These are phyloP conservation scores for Hypoxylon fuscum DNA, from an alignment of 495 filamentous ascomycete genomes.

Conservation along the genomic window DNA sequence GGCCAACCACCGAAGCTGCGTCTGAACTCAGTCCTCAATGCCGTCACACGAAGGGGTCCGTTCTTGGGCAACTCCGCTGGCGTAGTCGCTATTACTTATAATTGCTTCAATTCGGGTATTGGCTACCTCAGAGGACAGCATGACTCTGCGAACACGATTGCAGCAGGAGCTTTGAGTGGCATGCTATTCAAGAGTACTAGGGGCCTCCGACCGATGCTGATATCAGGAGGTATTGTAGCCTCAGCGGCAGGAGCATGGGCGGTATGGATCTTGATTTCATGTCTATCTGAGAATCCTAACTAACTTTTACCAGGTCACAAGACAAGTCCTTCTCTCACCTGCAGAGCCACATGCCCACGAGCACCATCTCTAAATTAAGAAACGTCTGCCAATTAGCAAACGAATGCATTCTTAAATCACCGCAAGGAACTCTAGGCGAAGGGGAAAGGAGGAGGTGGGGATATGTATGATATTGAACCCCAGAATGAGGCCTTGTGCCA, in stretches of 20 bases:
- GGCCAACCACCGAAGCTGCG: conserved; percentile 87
- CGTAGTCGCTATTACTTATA: conserved; percentile 94
- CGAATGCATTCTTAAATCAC: conserved; percentile 11
- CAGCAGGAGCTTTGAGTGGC: conserved; percentile 84
- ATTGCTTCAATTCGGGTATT: conserved; percentile 90
- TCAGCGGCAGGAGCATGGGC: conserved; percentile 86
- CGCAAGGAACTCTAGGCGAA: too few relatives aligned
- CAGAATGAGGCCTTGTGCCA: conserved; percentile 28
- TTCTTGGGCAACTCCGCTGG: conserved; percentile 96
- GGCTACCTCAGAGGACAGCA: conserved; percentile 89
- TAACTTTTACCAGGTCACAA: conserved; percentile 58
- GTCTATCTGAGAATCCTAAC: conserved; percentile 6
- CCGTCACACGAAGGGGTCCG: conserved; percentile 90
- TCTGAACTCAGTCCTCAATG: conserved; percentile 92
- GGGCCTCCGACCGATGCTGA: conserved; percentile 89
- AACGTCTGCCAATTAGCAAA: conserved; percentile 4
- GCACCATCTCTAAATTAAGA: conserved; percentile 25
- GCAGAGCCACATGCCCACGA: conserved; percentile 14
- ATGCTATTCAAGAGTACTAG: conserved; percentile 96
- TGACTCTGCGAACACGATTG: conserved; percentile 86
- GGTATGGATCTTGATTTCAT: conserved; percentile 63
- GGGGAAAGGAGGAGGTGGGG: conserved; percentile 1
- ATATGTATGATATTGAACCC: conserved; percentile 43
- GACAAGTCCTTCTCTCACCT: conserved; percentile 67
- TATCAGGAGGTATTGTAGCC: conserved; percentile 87